These are phyloP conservation scores for Aspergillus sclerotioniger DNA, from an alignment of 495 filamentous ascomycete species.

Conservation along the genomic window DNA sequence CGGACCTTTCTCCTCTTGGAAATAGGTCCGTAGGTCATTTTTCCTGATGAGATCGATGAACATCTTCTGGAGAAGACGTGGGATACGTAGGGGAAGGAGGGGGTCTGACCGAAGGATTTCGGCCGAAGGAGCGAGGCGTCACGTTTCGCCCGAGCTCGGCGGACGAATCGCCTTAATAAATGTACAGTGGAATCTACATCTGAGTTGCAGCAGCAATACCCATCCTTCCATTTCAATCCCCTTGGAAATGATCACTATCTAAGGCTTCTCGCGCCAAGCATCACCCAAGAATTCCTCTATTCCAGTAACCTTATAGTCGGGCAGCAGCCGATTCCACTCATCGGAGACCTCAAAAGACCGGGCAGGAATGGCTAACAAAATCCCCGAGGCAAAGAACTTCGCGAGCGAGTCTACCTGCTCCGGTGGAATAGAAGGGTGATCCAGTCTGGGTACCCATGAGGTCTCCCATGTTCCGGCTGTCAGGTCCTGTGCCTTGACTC, in stretches of 20 bases:
- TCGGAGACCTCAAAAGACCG: slow-evolving; percentile 46
- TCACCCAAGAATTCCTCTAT: slow-evolving; percentile 47
- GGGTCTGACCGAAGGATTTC: too few species aligned
- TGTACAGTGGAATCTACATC: neutral
- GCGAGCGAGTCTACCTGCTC: slow-evolving; percentile 37
- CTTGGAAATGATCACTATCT: too few species aligned
- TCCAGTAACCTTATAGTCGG: slow-evolving; percentile 49
- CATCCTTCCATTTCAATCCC: too few species aligned
- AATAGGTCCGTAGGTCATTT: neutral
- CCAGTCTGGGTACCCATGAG: slow-evolving; percentile 39
- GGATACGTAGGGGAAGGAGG: too few species aligned
- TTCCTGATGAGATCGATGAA: neutral
- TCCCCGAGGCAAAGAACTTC: slow-evolving; percentile 32
- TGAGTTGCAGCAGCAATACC: neutral
- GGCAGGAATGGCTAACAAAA: slow-evolving; percentile 37
- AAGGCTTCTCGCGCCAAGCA: slow-evolving; percentile 44
- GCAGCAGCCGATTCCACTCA: slow-evolving; percentile 52
- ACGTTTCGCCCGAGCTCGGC: slow-evolving; percentile 11
- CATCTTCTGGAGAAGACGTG: neutral
- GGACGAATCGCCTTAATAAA: neutral
- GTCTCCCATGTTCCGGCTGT: slow-evolving; percentile 41
- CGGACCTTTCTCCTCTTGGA: slow-evolving; percentile 32
- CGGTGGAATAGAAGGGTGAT: slow-evolving; percentile 42
- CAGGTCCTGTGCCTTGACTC: slow-evolving; percentile 44
- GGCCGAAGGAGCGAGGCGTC: too few species aligned